These are phyloP conservation scores for Phytopythium cucurbitacearum DNA, from an alignment of 352 stramenopile species.

Conservation along the genomic window DNA sequence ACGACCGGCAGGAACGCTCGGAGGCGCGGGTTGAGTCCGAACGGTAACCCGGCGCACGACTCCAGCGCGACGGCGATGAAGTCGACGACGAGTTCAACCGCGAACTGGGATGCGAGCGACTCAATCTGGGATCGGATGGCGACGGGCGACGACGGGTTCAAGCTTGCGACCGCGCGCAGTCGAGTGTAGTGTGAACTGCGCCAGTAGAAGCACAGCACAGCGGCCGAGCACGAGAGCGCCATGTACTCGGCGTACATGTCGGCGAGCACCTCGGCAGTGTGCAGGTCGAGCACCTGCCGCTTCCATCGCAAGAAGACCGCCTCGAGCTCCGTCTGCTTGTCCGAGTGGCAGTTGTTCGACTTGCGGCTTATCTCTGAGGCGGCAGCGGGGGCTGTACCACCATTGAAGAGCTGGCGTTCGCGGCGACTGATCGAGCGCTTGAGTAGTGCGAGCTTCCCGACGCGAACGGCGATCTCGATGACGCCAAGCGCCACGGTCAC, in stretches of 20 bases:
- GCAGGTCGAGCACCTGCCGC: constrained; percentile 10
- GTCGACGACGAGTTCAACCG: constrained; percentile 19
- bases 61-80: constrained; percentile 24
- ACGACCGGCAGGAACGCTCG: constrained; percentile 18
- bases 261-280: constrained; percentile 20
- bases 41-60: constrained; percentile 21
- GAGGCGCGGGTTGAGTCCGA: constrained; percentile 16
- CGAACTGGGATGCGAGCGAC: constrained; percentile 15
- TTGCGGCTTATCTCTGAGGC: constrained; percentile 1
- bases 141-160: background rate
- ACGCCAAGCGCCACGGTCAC: constrained; percentile 24
- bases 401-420: constrained; percentile 6
- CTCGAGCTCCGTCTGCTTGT: constrained; percentile 14
- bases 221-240: constrained; percentile 28
- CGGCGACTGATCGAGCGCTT: constrained; percentile 15
- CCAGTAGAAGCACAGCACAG: constrained; percentile 28
- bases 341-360: constrained; percentile 3
- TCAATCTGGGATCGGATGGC: background rate
- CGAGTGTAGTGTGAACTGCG: constrained; percentile 23
- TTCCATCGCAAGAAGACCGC: constrained; percentile 12
- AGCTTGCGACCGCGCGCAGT: background rate
- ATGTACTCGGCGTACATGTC: constrained; percentile 48
- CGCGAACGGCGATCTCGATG: constrained; percentile 25
- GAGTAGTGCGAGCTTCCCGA: constrained; percentile 19
- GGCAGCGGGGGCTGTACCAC: background rate